Conservation (phyloP, 225 moss, liverwort and hornwort genomes). For the Antitrichia curtipendula region DNA sequence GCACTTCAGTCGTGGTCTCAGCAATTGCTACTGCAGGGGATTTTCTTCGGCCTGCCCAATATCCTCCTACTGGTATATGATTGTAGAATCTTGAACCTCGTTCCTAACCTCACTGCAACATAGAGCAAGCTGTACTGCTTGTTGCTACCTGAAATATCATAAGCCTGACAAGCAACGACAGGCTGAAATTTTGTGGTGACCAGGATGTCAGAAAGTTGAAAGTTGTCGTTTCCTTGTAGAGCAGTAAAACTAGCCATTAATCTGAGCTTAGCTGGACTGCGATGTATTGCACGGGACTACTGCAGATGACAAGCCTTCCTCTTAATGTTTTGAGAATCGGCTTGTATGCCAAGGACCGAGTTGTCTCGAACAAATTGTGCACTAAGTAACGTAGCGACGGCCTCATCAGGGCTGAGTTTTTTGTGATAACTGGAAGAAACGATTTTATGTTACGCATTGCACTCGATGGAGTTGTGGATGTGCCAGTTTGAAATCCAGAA, state of each 20-base stretch:
- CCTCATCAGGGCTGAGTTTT: not conserved
- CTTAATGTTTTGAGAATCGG: not conserved
- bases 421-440: not conserved
- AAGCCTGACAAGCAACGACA: not conserved
- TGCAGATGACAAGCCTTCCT: not conserved
- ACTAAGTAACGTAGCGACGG: not conserved
- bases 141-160: not conserved
- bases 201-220: not conserved
- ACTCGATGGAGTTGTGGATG: not conserved
- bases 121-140: not conserved
- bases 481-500: not conserved
- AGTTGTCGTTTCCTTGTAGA: not conserved
- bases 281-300: not conserved
- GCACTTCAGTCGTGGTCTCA: slow-evolving; percentile 77
- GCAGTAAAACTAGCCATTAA: not conserved
- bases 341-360: not conserved
- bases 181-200: not conserved
- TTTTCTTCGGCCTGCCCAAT: slow-evolving; percentile 72
- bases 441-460: too few relatives aligned
- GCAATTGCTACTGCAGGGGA: slow-evolving; percentile 95
- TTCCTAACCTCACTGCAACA: not conserved
- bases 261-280: not conserved
- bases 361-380: not conserved
- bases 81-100: not conserved
- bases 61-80: slow-evolving; percentile 92